phyloP scores from a whole-genome alignment of 257 asterid genomes.

The Ilex aquifolium region DNA sequence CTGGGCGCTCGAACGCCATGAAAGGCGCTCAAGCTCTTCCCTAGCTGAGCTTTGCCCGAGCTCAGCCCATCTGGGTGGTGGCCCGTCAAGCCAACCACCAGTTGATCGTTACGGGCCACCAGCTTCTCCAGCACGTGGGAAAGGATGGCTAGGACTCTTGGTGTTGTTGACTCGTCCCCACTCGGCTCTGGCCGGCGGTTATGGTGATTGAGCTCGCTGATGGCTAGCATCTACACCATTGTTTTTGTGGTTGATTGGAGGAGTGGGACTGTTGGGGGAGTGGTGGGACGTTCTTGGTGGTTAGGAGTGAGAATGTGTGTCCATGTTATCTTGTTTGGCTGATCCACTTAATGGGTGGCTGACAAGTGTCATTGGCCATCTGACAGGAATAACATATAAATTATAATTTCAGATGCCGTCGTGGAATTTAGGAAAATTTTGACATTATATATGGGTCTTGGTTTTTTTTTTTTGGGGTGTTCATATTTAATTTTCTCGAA shows the following conservation, averaged over 20 bases:
- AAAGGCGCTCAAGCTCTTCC: slow-evolving; percentile 49
- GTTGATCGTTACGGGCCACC: slow-evolving; percentile 60
- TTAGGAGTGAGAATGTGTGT: background rate
- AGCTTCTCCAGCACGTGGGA: slow-evolving; percentile 67
- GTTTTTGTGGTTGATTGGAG: slow-evolving; percentile 10
- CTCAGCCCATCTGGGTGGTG: slow-evolving; percentile 1
- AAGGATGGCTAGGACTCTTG: slow-evolving; percentile 60
- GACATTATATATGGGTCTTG: too few species aligned
- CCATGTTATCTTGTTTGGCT: too few species aligned
- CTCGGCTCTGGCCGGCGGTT: slow-evolving; percentile 36
- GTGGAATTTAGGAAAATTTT: too few species aligned
- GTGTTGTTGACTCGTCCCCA: slow-evolving; percentile 36
- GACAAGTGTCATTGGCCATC: background rate
- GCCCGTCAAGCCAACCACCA: slow-evolving; percentile 14
- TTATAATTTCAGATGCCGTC: too few species aligned
- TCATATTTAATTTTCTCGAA: too few species aligned
- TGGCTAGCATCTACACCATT: slow-evolving; percentile 48
- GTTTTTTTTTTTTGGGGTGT: too few species aligned
- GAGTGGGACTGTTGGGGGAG: background rate
- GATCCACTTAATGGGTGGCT: background rate
- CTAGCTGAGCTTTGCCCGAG: background rate
- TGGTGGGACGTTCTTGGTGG: slow-evolving; percentile 10
- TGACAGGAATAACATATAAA: too few species aligned
- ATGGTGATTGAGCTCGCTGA: slow-evolving; percentile 24
- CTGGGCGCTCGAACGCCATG: slow-evolving; percentile 67